Evolutionary conservation across 208 protist genomes (phyloP).

Genomic region (Leishmania mexicana): DNA sequence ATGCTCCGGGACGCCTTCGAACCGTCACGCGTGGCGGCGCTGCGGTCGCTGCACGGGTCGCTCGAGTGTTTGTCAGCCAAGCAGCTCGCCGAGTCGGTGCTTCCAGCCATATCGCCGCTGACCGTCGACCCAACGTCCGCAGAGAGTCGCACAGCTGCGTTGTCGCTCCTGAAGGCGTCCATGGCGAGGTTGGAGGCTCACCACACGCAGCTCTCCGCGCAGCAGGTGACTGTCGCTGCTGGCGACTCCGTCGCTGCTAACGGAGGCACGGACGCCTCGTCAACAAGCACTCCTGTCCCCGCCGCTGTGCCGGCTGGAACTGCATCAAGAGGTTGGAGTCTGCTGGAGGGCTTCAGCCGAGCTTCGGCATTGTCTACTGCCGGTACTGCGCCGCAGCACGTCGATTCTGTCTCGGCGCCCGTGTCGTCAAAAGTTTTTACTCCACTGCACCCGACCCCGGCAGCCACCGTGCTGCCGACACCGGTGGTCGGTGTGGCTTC

Average conservation of each 20-base stretch:
- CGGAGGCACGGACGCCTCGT: not conserved
- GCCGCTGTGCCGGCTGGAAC: not conserved
- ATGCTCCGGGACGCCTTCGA: conserved; percentile 87
- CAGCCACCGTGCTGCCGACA: not conserved
- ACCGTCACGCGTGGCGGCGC: conserved; percentile 62
- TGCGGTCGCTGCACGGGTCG: conserved; percentile 56
- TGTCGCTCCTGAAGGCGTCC: conserved; percentile 43
- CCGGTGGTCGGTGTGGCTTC: conserved; percentile 1
- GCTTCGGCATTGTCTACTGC: not conserved
- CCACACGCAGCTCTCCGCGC: conserved; percentile 20
- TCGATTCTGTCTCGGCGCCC: not conserved
- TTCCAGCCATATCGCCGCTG: conserved; percentile 64
- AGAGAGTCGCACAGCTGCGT: conserved; percentile 49
- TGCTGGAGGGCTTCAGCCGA: not conserved
- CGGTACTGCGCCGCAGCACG: not conserved
- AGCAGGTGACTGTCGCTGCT: not conserved
- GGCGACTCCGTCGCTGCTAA: not conserved
- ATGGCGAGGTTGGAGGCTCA: conserved; percentile 25
- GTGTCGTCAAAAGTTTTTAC: not conserved
- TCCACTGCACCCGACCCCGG: conserved; percentile 2
- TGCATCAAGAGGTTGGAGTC: not conserved
- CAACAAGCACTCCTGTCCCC: not conserved
- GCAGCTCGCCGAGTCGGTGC: conserved; percentile 52
- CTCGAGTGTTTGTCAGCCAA: conserved; percentile 38
- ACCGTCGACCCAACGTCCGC: conserved; percentile 54